phyloP scores from a whole-genome alignment of 2,329 filamentous ascomycete species.

The Macroventuria anomochaeta region DNA sequence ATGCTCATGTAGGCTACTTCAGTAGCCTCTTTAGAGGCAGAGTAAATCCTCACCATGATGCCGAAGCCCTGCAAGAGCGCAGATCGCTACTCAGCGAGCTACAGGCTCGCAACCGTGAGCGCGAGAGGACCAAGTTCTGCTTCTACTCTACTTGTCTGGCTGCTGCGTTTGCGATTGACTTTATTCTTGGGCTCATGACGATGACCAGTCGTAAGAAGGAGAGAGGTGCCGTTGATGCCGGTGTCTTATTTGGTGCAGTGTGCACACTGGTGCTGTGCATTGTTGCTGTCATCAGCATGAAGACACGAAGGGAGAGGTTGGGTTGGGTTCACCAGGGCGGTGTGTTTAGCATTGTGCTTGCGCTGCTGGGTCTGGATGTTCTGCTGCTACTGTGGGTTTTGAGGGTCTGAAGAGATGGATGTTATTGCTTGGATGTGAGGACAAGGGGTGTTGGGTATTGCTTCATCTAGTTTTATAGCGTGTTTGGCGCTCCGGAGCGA shows the following conservation, averaged over 20 bases:
- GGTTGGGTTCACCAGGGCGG: slow-evolving; percentile 42
- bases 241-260: slow-evolving; percentile 72
- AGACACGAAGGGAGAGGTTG: slow-evolving; percentile 36
- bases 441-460: not conserved
- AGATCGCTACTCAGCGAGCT: slow-evolving; percentile 54
- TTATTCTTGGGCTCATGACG: slow-evolving; percentile 70
- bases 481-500: slow-evolving; percentile 9
- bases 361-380: slow-evolving; percentile 38
- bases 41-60: slow-evolving; percentile 41
- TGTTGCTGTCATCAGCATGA: slow-evolving; percentile 42
- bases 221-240: slow-evolving; percentile 74
- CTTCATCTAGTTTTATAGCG: slow-evolving; percentile 4
- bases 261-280: slow-evolving; percentile 61
- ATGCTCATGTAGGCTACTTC: slow-evolving; percentile 36
- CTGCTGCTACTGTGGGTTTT: slow-evolving; percentile 42
- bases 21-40: slow-evolving; percentile 40
- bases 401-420: slow-evolving; percentile 17
- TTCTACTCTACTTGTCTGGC: slow-evolving; percentile 60
- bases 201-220: slow-evolving; percentile 71
- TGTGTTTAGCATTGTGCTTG: slow-evolving; percentile 35
- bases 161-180: slow-evolving; percentile 67
- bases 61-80: slow-evolving; percentile 56
- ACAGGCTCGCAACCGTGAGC: slow-evolving; percentile 39
- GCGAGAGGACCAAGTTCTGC: slow-evolving; percentile 45
- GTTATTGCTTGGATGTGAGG: not conserved